Base-by-base conservation (phyloP, 805 yeast species). In the Pichia heedii region DNA sequence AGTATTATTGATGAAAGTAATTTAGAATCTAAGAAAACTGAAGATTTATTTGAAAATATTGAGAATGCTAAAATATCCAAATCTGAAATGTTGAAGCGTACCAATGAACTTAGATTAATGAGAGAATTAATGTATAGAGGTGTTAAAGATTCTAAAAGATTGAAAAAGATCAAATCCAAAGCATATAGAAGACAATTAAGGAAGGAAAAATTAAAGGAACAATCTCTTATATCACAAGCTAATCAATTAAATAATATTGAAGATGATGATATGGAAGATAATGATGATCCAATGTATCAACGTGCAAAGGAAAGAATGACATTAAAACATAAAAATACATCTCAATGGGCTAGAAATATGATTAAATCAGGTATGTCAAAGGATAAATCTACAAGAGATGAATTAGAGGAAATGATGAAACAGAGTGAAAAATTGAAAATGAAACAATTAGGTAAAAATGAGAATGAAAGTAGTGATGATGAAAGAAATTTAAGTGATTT, bases 51-150 rank as follows among this genome's bases (percentile, higher is more conserved):
- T 62, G 97, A 90, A 61, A 85, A 89, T 42, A 73, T 87, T 30
- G 89, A 85, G 8, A 77, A 84, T 2, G 88, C 95, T 2, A 81
- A 82, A 56, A 65, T 90, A 61, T 73, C 93, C 0, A 75, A 81
- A 22, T 94, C 84, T 48, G 97, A 93, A 40, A 65, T 90, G 67
- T 66, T 69, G 43, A 77, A 79, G 58, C 73, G 94, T 47, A 81
- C 93, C 8, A 76, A 77, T 46, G 96, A 90, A 63, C 71, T 90
- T 53, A 76, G 97, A 53, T 65, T 84, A 56, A 87, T 88, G 96
- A 76, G 98, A 50, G 98, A 93, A 59, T 74, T 90, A 50, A 86
- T 90, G 96, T 93, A 88, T 68, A 74, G 97, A 55, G 97, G 90
- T 55, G 97, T 90, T 67, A 76, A 81, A 57, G 81, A 85, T 56